Base-by-base conservation (phyloP, 768 basidiomycete genomes). In the Trametes villosa region DNA sequence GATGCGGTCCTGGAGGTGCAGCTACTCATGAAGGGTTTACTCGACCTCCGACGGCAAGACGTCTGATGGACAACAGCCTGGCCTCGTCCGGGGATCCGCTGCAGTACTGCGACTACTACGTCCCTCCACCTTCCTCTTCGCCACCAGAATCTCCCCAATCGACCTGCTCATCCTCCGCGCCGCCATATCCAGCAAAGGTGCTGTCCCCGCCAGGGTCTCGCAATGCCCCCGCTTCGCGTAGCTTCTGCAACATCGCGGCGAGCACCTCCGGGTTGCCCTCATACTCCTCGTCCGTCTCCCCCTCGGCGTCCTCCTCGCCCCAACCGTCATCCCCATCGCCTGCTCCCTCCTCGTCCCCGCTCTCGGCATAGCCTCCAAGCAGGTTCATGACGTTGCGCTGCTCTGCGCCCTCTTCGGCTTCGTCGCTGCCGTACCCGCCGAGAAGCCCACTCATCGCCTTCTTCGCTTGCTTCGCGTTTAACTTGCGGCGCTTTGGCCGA, bases 1-100 rank as follows among this genome's bases (percentile, higher is more conserved):
- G 87, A 92, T 18, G 88, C 87, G 2, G 87, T 94, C 0, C 81
- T 93, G 0, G 88, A 93, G 61, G 86, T 94, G 12, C 92, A 94
- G 68, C 76, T 85, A 15, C 78, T 92, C 45, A 92, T 94, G 90
- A 93, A 92, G 66, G 92, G 92, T 9, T 71, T 92, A 55, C 75
- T 94, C 45, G 92, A 93, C 71, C 78, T 94, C 57, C 81, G 87
- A 60, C 81, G 90, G 65, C 86, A 89, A 67, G 91, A 92, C 63
- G 77, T 86, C 63, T 92, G 70, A 44, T 13, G 15, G 12, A 9
- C 27, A 24, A 2, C 24, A 7, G n/a, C 11, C 5, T 17, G 18
- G 6, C 22, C 20, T 27, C 6, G 8, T 18, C n/a, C 18, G 13
- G 7, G 12, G 29, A 40, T 12, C 22, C n/a, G 41, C n/a, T 11